Evolutionary conservation across 2,329 filamentous ascomycete species (phyloP).

Genomic region (Didymella pomorum): DNA sequence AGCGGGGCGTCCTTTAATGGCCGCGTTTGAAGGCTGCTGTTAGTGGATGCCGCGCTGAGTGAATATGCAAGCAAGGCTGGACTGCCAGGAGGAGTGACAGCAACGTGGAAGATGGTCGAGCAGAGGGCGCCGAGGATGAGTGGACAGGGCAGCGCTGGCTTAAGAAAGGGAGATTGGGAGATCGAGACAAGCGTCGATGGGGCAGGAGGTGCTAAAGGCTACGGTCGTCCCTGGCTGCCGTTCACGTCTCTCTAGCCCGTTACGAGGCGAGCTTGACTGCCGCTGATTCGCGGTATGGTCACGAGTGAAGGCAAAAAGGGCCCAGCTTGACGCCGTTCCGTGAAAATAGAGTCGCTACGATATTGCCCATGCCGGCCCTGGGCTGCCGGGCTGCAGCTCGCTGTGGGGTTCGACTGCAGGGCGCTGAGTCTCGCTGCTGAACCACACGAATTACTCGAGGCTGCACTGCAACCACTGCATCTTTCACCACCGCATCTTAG

Average conservation of each 20-base stretch:
- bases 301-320: slow-evolving; percentile 6
- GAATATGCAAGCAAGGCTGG: slow-evolving; percentile 22
- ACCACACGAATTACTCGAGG: neutral
- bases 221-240: slow-evolving; percentile 21
- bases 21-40: slow-evolving; percentile 23
- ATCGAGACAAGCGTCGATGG: slow-evolving; percentile 20
- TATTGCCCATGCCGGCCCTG: slow-evolving; percentile 10
- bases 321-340: slow-evolving; percentile 1
- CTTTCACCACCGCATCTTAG: neutral
- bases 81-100: slow-evolving; percentile 12
- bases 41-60: slow-evolving; percentile 31
- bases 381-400: slow-evolving; percentile 21
- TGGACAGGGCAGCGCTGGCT: slow-evolving; percentile 6
- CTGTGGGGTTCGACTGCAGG: slow-evolving; percentile 31
- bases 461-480: slow-evolving; percentile 2
- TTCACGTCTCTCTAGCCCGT: slow-evolving; percentile 8
- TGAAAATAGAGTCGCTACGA: slow-evolving; percentile 3
- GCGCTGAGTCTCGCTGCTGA: slow-evolving; percentile 7
- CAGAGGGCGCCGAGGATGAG: slow-evolving; percentile 11
- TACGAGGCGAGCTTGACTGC: slow-evolving; percentile 8
- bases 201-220: slow-evolving; percentile 15
- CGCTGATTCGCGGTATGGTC: slow-evolving; percentile 18
- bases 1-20: slow-evolving; percentile 31
- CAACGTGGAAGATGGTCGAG: slow-evolving; percentile 11
- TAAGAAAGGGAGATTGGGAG: slow-evolving; percentile 21